These are phyloP conservation scores for Naganishia randhawae DNA, from an alignment of 768 basidiomycete genomes.

Conservation along the genomic window DNA sequence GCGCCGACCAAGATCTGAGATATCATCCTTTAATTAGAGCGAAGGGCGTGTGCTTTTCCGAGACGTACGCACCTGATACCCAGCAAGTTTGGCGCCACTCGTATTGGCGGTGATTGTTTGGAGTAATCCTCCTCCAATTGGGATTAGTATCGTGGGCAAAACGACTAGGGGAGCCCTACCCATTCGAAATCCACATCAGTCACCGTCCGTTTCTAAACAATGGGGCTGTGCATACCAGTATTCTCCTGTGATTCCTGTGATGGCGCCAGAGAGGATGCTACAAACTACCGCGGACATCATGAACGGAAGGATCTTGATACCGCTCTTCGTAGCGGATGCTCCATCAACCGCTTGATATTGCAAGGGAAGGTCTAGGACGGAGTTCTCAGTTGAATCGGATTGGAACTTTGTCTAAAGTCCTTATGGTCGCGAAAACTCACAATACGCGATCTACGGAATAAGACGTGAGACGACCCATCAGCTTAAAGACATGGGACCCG, in stretches of 20 bases:
- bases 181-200: too few relatives aligned
- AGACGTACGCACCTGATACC: conserved; percentile 50
- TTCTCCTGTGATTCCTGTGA: conserved; percentile 46
- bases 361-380: conserved; percentile 37
- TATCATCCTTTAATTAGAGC: too few relatives aligned
- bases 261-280: conserved; percentile 42
- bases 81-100: conserved; percentile 46
- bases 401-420: not conserved
- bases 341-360: conserved; percentile 42
- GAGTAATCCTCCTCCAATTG: conserved; percentile 51
- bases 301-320: conserved; percentile 50
- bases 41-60: not conserved
- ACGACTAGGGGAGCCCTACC: conserved; percentile 46
- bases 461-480: not conserved
- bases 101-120: conserved; percentile 49
- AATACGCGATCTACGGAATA: not conserved
- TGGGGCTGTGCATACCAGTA: conserved; percentile 40
- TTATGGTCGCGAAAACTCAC: not conserved
- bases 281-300: conserved; percentile 46
- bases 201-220: too few relatives aligned
- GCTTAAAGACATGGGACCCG: not conserved
- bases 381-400: not conserved
- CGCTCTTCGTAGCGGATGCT: conserved; percentile 44
- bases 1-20: conserved; percentile 39
- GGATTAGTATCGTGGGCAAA: conserved; percentile 47